A percentile compares a stretch with the other conserved stretches of the same genome.
phyloP scores from a whole-genome alignment of 2,329 filamentous ascomycete genomes.

The Fusarium tupiense region DNA sequence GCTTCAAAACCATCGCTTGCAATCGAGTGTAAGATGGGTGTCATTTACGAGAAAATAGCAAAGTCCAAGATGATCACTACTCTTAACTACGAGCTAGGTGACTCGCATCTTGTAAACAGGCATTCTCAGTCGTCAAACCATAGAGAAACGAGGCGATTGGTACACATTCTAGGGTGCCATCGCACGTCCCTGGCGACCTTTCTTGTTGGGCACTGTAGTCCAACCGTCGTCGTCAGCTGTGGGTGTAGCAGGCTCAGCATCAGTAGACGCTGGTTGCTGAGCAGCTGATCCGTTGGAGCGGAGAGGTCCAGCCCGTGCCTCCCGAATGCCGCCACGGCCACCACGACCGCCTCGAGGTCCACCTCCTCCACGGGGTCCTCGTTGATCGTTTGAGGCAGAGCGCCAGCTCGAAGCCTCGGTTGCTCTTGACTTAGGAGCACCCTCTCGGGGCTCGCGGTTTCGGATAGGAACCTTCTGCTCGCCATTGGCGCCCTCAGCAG shows the following conservation, averaged over 20 bases:
- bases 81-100: slow-evolving; percentile 29
- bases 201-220: slow-evolving; percentile 63
- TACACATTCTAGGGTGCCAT: slow-evolving; percentile 47
- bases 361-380: slow-evolving; percentile 59
- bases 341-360: slow-evolving; percentile 56
- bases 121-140: slow-evolving; percentile 50
- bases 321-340: slow-evolving; percentile 53
- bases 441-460: slow-evolving; percentile 52
- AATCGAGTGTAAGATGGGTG: slow-evolving; percentile 33
- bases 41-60: slow-evolving; percentile 31
- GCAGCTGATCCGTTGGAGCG: slow-evolving; percentile 60
- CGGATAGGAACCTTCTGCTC: slow-evolving; percentile 61
- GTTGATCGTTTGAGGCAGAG: slow-evolving; percentile 59
- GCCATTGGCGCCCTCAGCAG: slow-evolving; percentile 43
- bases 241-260: slow-evolving; percentile 49
- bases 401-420: slow-evolving; percentile 70
- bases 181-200: slow-evolving; percentile 50
- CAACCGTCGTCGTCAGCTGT: slow-evolving; percentile 68
- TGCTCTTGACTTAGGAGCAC: slow-evolving; percentile 61
- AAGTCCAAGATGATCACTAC: slow-evolving; percentile 30
- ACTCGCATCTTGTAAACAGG: slow-evolving; percentile 43
- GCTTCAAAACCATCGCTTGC: slow-evolving; percentile 3
- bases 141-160: slow-evolving; percentile 49
- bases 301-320: slow-evolving; percentile 52
- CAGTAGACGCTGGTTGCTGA: slow-evolving; percentile 49